Conservation (phyloP, 2,329 filamentous ascomycete species). For the Macrophomina pseudophaseolina region DNA sequence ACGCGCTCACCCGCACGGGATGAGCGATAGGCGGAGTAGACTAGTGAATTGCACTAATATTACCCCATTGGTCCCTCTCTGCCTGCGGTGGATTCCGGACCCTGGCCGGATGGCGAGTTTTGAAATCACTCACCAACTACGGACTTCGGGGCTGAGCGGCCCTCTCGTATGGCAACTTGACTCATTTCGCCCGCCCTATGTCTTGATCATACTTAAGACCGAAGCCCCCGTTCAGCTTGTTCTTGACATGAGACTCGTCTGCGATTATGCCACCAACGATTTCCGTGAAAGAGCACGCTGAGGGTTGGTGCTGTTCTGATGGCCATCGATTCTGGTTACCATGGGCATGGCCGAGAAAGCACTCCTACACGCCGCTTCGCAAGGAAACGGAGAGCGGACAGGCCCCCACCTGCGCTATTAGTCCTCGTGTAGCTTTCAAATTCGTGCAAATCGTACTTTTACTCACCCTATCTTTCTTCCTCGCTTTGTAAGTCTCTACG, state of each 20-base stretch:
- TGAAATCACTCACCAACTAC: background rate
- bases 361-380: background rate
- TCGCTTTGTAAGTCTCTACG: background rate
- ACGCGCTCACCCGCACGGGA: background rate
- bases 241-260: background rate
- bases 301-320: background rate
- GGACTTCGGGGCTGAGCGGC: background rate
- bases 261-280: background rate
- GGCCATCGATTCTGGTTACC: background rate
- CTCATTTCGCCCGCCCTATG: background rate
- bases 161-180: background rate
- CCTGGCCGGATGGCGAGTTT: background rate
- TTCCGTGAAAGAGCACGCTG: background rate
- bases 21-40: background rate
- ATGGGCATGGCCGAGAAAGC: background rate
- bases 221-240: background rate
- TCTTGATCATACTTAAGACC: background rate
- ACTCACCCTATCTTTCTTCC: background rate
- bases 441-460: background rate
- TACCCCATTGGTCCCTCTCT: background rate
- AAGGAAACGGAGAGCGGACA: background rate
- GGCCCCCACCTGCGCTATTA: background rate
- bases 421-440: background rate
- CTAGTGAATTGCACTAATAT: background rate
- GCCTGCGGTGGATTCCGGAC: background rate